These are phyloP conservation scores for Geosmithia putterillii DNA, from an alignment of 2,329 filamentous ascomycete species.

Conservation along the genomic window DNA sequence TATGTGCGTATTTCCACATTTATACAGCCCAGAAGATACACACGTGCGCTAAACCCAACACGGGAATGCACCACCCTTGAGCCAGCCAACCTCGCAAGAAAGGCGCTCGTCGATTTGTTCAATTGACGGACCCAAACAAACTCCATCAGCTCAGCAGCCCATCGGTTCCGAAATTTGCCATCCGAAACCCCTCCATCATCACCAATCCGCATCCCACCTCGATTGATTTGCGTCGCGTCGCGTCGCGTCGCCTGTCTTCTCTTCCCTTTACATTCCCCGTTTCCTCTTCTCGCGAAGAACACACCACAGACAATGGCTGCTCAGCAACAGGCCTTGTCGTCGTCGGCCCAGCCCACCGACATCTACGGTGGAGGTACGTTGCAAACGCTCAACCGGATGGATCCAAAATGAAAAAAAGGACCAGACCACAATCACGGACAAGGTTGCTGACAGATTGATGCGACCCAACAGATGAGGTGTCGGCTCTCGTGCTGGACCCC, in stretches of 20 bases:
- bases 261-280: background rate
- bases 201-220: slow-evolving; percentile 1
- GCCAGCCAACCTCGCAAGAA: background rate
- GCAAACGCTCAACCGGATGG: too few species aligned
- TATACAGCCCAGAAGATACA: background rate
- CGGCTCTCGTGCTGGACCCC: slow-evolving; percentile 89
- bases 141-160: background rate
- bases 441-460: slow-evolving; percentile 8
- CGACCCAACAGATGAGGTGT: slow-evolving; percentile 68
- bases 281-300: background rate
- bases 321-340: slow-evolving; percentile 40
- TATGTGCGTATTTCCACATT: too few species aligned
- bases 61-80: background rate
- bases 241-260: background rate
- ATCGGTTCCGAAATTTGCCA: slow-evolving; percentile 1
- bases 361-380: slow-evolving; percentile 50
- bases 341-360: slow-evolving; percentile 46
- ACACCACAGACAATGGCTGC: slow-evolving; percentile 32
- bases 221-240: slow-evolving; percentile 7
- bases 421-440: slow-evolving; percentile 2
- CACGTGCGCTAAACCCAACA: background rate
- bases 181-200: background rate
- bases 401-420: too few species aligned
- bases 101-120: background rate
- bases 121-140: background rate